Evolutionary conservation across 1,139 yeast genomes (phyloP), one percentile per base, ranked within the genome.

Genomic region (Debaryomycetaceae sp.): DNA sequence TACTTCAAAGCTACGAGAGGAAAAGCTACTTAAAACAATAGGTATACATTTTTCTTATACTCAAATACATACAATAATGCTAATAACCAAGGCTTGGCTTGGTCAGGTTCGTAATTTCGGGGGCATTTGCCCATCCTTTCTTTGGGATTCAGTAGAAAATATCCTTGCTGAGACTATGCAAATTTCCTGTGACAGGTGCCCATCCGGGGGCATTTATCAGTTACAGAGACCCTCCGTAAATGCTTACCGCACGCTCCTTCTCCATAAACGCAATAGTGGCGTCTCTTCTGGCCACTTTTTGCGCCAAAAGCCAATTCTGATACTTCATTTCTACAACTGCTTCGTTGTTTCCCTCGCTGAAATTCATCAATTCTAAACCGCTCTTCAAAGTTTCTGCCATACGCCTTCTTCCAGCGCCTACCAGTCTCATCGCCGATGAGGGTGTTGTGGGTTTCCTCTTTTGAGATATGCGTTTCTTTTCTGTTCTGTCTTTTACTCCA

Each of bases 1-100:
- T 79, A 79, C 49, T 79, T 79, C 59, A 65, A 62, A 47, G 65
- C 70, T 13, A 75, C 81, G 0, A 59, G 78, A 44, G 60, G 62
- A 35, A 45, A 36, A 13, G 34, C 18, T 29, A 35, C 17, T 17
- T 31, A 31, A 17, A 14, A 31, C n/a, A n/a, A n/a, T n/a, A n/a
- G n/a, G n/a, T n/a, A n/a, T n/a, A n/a, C n/a, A n/a, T n/a, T n/a
- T n/a, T n/a, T n/a, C n/a, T n/a, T n/a, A 22, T 22, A 8, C 11
- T 22, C 3, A 22, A 22, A 8, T 22, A 22, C 26, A 11, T 22
- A 22, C 26, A 11, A 8, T 11, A 22, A 22, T 22, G 26, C 26
- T 22, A 22, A 22, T 22, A n/a, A n/a, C n/a, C n/a, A n/a, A n/a
- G n/a, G n/a, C n/a, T n/a, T n/a, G n/a, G n/a, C n/a, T n/a, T n/a